Base-by-base conservation (phyloP, 2,329 filamentous ascomycete species). In the Teratosphaeria viscida region DNA sequence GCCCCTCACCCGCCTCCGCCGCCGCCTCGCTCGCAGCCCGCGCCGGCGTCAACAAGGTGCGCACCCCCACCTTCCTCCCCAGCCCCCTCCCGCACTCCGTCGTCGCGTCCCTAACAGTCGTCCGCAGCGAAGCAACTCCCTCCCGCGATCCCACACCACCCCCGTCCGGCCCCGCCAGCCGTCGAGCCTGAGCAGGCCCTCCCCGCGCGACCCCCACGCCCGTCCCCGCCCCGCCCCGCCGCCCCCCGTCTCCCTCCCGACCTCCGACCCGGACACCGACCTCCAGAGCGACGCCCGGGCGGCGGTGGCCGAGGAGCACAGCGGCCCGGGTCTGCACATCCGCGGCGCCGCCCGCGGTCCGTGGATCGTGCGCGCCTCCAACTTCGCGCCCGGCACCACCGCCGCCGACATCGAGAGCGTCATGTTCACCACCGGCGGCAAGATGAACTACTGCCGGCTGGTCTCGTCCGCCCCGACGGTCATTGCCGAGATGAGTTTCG, bases 401-500 rank as follows among this genome's bases (percentile, higher is more conserved):
- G 87, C 86, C 1, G 88, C 87, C 34, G 89, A 94, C 69, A 90
- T 94, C 61, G 88, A 91, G 77, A 88, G 86, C 66, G 89, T 89
- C 59, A 85, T 94, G 84, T 58, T 61, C 26, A 63, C 63, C 58
- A 77, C 89, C n/a, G 88, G 87, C 47, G 82, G 81, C 35, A 79
- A 85, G 62, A 81, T 90, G 67, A 70, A 81, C 27, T 83, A 81
- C 67, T 92, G 89, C 75, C 81, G 79, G 39, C 76, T 94, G 47
- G 74, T 90, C 59, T 85, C 86, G 70, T 80, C 85, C 3, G 76
- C 77, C 32, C 89, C 90, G 0, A 85, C 87, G 3, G 84, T 94
- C 57, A 85, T 91, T 68, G 87, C 87, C 26, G 89, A 94, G 75
- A 84, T 94, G 70, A 79, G 86, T 4, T 91, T 92, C 69, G 81